These are phyloP conservation scores for Claviceps africana DNA, from an alignment of 2,329 filamentous ascomycete genomes.

Conservation along the genomic window DNA sequence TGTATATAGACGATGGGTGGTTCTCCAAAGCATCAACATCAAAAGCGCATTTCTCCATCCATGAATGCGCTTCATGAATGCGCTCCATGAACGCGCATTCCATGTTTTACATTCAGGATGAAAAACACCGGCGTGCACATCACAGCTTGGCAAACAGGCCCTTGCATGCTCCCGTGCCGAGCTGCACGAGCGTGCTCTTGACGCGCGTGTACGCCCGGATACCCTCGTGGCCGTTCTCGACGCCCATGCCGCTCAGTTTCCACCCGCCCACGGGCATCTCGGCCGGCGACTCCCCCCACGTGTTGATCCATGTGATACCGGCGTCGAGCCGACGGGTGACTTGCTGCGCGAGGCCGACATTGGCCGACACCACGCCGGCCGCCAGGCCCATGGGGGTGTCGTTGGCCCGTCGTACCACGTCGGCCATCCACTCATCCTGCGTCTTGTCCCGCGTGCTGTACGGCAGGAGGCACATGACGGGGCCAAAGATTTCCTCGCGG, in stretches of 20 bases:
- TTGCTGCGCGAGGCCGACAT: conserved; percentile 59
- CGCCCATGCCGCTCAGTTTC: conserved; percentile 79
- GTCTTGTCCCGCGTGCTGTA: conserved; percentile 39
- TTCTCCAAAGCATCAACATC: neutral
- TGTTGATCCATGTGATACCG: conserved; percentile 86
- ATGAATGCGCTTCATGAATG: no score
- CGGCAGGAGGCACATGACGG: conserved; percentile 67
- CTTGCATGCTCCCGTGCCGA: conserved; percentile 49
- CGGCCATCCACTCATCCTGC: conserved; percentile 37
- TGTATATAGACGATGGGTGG: no score
- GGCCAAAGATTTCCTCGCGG: conserved; percentile 76
- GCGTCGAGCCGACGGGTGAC: conserved; percentile 60
- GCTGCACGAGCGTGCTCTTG: conserved; percentile 79
- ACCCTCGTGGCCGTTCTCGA: conserved; percentile 72
- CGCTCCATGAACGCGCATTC: no score
- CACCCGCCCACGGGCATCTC: conserved; percentile 89
- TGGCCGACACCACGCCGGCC: conserved; percentile 67
- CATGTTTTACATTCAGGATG: no score
- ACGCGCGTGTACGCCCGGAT: conserved; percentile 73
- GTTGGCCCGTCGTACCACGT: conserved; percentile 61
- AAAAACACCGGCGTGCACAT: neutral
- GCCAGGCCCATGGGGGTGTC: conserved; percentile 65
- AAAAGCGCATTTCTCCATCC: no score
- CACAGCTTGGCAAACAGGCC: conserved; percentile 58
- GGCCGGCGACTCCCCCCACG: conserved; percentile 81